Conservation (phyloP, 345 rosid genomes). For the Citrus cavaleriei region DNA sequence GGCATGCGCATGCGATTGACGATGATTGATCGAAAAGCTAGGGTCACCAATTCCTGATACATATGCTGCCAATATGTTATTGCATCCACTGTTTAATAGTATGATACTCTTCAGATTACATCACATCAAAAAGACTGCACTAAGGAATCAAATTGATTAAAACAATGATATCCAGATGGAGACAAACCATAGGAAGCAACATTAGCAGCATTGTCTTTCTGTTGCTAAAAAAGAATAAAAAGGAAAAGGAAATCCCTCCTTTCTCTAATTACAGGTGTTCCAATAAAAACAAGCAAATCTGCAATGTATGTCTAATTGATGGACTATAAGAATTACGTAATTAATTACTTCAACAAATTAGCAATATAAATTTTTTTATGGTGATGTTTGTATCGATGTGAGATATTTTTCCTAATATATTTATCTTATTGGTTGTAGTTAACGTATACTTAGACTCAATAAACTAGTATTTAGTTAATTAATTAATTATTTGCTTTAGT, state of each 20-base stretch:
- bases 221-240: background rate
- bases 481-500: no score
- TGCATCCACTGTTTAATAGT: background rate
- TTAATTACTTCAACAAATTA: no score
- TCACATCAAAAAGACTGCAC: background rate
- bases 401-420: no score
- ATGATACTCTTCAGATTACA: background rate
- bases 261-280: background rate
- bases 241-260: background rate
- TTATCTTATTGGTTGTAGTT: no score
- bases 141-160: background rate
- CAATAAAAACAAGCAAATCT: no score
- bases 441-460: no score
- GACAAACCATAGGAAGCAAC: background rate
- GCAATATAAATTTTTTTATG: no score
- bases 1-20: background rate
- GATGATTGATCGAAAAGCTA: background rate
- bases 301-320: no score
- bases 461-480: no score
- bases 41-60: background rate
- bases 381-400: no score
- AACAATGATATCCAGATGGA: background rate
- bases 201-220: background rate
- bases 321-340: no score
- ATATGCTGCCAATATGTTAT: background rate